Percentiles rank a stretch among this genome's conserved stretches.
Evolutionary conservation across 495 filamentous ascomycete genomes (phyloP).

Genomic region (Bacidia rubella): DNA sequence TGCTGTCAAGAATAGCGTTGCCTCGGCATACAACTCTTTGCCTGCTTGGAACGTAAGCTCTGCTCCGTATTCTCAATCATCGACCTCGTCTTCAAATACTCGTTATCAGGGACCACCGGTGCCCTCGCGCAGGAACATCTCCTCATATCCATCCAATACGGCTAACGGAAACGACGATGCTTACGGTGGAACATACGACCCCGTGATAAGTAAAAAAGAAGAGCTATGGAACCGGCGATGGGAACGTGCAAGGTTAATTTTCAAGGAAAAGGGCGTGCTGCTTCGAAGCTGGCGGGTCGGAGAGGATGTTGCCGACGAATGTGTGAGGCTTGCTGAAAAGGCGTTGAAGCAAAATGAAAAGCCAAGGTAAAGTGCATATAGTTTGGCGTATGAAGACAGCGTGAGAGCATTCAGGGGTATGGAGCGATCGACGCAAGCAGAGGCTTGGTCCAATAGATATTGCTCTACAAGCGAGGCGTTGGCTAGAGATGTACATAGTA

Average conservation of each 20-base stretch:
- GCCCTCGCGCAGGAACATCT: slow-evolving; percentile 16
- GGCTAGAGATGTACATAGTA: background rate
- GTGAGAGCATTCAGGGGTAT: no score
- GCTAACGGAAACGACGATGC: background rate
- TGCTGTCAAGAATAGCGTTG: slow-evolving; percentile 25
- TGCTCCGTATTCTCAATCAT: background rate
- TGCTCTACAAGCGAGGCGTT: background rate
- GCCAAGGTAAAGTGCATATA: slow-evolving; percentile 1
- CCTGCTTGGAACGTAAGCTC: slow-evolving; percentile 21
- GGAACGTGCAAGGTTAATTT: slow-evolving; percentile 55
- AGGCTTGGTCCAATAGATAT: no score
- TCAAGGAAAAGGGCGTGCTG: slow-evolving; percentile 54
- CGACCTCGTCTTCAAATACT: background rate
- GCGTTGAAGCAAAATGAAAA: slow-evolving; percentile 21
- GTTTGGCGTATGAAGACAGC: no score
- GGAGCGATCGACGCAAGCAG: no score
- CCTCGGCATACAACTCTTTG: slow-evolving; percentile 35
- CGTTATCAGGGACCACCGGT: slow-evolving; percentile 16
- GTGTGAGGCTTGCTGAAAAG: slow-evolving; percentile 37
- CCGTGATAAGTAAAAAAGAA: slow-evolving; percentile 56
- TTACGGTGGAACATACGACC: background rate
- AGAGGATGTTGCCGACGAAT: slow-evolving; percentile 55
- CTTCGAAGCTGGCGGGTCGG: slow-evolving; percentile 78
- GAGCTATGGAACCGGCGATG: slow-evolving; percentile 73
- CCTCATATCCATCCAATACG: background rate